Evolutionary conservation across 805 yeast genomes (phyloP), one percentile per base, ranked within the genome.

Genomic region (Wickerhamiella shivajii): DNA sequence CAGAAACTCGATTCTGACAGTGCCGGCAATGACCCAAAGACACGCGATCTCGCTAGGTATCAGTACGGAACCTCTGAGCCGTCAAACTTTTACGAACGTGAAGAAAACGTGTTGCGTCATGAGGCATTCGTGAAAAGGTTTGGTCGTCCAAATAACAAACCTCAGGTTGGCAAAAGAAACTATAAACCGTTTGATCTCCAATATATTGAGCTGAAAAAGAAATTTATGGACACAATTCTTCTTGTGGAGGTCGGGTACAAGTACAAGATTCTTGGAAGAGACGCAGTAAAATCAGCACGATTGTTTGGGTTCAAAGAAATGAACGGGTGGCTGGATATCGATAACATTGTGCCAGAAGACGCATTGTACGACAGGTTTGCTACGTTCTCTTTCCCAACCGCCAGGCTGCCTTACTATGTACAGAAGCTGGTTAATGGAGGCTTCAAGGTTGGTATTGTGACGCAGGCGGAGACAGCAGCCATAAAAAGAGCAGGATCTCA

Each of bases 161-260:
- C 21, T 8, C n/a, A n/a, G 10, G 34, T 21, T 14, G 25, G 29
- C 12, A 31, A 31, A 25, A 29, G 34, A 17, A 16, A 23, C 5
- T 31, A 31, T 29, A 78, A 93, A 0, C 95, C 96, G 0, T 54
- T 85, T 23, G 96, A 84, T 44, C 67, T 66, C 40, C 96, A 85
- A 53, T 72, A 74, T 39, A 58, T 73, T 18, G 75, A 72, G 3
- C 56, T 90, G 33, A 84, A 84, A 47, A 43, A 53, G 5, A 46
- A 54, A 2, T 58, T 87, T 49, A 49, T 49, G 33, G 93, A 81
- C 43, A 79, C 79, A 33, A 44, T 90, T 2, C 58, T 90, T 6
- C 74, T 90, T 0, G 64, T 87, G 17, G 90, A 90, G 51, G 92
- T 80, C 3, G 98, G 98, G 0, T 90, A 87, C 57, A 84, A 83